phyloP scores from a whole-genome alignment of 139 green algal species.

The Tetratostichococcus sp. region DNA sequence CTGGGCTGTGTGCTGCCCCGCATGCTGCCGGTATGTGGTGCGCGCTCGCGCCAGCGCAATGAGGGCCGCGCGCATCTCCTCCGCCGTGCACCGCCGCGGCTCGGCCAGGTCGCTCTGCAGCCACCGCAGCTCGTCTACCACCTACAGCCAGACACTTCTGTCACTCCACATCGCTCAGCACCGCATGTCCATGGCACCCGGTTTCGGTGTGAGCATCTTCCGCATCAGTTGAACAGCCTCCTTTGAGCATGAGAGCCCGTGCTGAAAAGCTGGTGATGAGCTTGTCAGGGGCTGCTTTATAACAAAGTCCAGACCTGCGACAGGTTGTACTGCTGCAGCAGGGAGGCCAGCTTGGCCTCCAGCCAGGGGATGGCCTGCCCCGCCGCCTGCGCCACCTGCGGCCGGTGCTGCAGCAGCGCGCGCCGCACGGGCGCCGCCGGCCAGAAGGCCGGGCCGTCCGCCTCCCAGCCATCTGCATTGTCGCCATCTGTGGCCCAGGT shows the following conservation, averaged over 20 bases:
- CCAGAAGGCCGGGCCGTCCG: neutral
- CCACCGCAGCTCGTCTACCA: slow-evolving; percentile 13
- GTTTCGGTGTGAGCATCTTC: too few species aligned
- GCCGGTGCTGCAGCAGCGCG: neutral
- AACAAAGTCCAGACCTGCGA: slow-evolving; percentile 9
- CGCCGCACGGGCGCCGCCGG: neutral
- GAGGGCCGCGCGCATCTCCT: slow-evolving; percentile 25
- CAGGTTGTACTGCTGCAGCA: slow-evolving; percentile 29
- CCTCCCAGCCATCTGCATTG: neutral
- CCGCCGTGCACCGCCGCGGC: slow-evolving; percentile 24
- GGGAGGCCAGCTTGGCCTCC: slow-evolving; percentile 10
- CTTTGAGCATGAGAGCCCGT: too few species aligned
- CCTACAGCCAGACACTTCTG: neutral
- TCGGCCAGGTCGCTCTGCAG: slow-evolving; percentile 27
- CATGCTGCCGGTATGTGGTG: slow-evolving; percentile 2
- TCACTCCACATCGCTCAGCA: too few species aligned
- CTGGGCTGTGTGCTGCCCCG: neutral
- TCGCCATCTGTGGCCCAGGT: neutral
- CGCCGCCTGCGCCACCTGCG: neutral
- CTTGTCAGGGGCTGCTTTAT: too few species aligned
- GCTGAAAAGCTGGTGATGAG: too few species aligned
- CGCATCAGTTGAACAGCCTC: too few species aligned
- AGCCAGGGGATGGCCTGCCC: slow-evolving; percentile 10
- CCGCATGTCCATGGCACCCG: too few species aligned
- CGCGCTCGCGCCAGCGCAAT: slow-evolving; percentile 17